Conservation (phyloP, 2,329 filamentous ascomycete species). For the Cordyceps militaris region DNA sequence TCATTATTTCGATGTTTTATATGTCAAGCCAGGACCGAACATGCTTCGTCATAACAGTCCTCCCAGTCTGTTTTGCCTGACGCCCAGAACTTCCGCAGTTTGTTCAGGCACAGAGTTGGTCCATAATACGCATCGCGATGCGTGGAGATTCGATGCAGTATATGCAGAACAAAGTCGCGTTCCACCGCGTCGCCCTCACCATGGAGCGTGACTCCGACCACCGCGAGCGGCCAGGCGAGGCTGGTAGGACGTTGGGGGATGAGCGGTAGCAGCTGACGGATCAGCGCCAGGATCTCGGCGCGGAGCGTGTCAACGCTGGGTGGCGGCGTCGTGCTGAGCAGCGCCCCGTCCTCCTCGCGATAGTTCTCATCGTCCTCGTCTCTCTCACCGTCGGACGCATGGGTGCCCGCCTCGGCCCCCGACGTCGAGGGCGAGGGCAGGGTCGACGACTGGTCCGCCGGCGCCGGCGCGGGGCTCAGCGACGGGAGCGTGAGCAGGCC, state of each 20-base stretch:
- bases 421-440: not conserved
- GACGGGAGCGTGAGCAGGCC: slow-evolving; percentile 5
- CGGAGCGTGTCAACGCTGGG: not conserved
- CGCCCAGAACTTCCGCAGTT: slow-evolving; percentile 4
- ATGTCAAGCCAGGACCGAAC: not conserved
- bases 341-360: not conserved
- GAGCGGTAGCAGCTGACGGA: not conserved
- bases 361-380: not conserved
- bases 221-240: slow-evolving; percentile 2
- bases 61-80: slow-evolving; percentile 5
- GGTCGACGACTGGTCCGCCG: not conserved
- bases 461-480: not conserved
- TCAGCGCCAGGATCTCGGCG: not conserved
- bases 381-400: not conserved
- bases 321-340: not conserved
- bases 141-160: not conserved
- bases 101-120: not conserved
- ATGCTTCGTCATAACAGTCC: slow-evolving; percentile 5
- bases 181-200: not conserved
- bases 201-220: not conserved
- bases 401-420: not conserved
- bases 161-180: not conserved
- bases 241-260: not conserved
- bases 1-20: not conserved
- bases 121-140: slow-evolving; percentile 7